Base-by-base conservation (phyloP, 176 grass and related monocot genomes). In the Eleusine indica region DNA sequence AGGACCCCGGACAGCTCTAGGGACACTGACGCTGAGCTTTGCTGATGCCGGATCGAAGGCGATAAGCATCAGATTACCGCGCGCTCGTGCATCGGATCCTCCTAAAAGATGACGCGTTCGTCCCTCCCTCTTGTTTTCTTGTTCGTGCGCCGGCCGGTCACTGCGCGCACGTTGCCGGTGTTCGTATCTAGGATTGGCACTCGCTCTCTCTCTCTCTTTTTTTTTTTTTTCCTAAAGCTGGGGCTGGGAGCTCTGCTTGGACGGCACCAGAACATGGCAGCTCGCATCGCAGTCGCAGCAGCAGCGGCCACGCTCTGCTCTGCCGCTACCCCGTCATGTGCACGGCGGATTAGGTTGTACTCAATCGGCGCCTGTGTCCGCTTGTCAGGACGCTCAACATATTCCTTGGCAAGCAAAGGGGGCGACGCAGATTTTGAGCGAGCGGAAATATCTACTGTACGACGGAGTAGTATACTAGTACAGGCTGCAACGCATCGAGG, bases 341-440 rank as follows among this genome's bases (percentile, higher is more conserved):
- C 88, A 73, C 48, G 84, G 21, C 58, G 84, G 79, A 78, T 90
- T 86, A 48, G 62, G 79, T 3, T 49, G 16, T 52, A 90, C 88
- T 90, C 74, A 79, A 70, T 70, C 68, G 44, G 61, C 49, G 74
- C 1, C 51, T 9, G 88, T 58, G 28, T 60, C 38, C 51, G 66
- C 48, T 37, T 78, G 79, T 83, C 79, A 90, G 79, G 60, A 62
- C 61, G 49, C 19, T 52, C 29, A 25, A 74, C 67, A 73, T 73
- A 60, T 86, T 78, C 78, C 83, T 71, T 86, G 19, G 37, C 25
- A 77, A 71, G 21, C 57, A 60, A 62, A 56, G 53, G 16, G 12
- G 48, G 14, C 53, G 53, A 25, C 21, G 8, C 3, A 9, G 7
- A 10, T n/a, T n/a, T 70, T 7, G 11, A 15, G 47, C 0, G 43